Percentiles rank a stretch among this genome's conserved stretches.
Evolutionary conservation across 148 eudicot species (phyloP).

Genomic region (Diospyros lotus): DNA sequence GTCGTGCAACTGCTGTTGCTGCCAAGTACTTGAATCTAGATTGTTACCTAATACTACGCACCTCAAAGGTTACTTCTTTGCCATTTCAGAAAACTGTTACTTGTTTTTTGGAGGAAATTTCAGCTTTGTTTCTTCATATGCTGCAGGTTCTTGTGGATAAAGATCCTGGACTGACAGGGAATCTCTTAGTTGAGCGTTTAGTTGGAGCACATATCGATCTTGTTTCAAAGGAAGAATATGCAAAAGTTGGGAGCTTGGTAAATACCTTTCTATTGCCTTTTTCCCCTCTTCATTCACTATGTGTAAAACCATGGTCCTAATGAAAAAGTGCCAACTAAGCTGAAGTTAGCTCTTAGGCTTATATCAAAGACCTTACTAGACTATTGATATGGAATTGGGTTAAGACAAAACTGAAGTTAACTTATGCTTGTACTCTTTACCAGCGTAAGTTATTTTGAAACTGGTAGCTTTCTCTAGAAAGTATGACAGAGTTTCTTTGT

Average conservation of each 20-base stretch:
- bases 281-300: no score
- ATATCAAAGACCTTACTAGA: no score
- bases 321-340: no score
- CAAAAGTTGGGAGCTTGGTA: conserved; percentile 80
- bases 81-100: not conserved
- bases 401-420: no score
- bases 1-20: conserved; percentile 96
- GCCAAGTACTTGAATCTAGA: conserved; percentile 89
- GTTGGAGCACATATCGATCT: conserved; percentile 98
- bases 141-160: conserved; percentile 74
- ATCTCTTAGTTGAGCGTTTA: conserved; percentile 92
- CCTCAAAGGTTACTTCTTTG: conserved; percentile 67
- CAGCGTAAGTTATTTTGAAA: not conserved
- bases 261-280: conserved; percentile 12
- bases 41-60: conserved; percentile 83
- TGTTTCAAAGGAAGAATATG: conserved; percentile 95
- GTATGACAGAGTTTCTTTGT: conserved; percentile 14
- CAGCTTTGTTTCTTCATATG: conserved; percentile 10
- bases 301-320: no score
- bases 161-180: conserved; percentile 94
- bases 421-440: not conserved
- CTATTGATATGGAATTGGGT: no score
- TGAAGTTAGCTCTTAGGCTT: no score
- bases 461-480: not conserved
- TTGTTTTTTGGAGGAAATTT: conserved; percentile 6